phyloP scores from a whole-genome alignment of 2,329 filamentous ascomycete species.

The Claviceps maximensis region DNA sequence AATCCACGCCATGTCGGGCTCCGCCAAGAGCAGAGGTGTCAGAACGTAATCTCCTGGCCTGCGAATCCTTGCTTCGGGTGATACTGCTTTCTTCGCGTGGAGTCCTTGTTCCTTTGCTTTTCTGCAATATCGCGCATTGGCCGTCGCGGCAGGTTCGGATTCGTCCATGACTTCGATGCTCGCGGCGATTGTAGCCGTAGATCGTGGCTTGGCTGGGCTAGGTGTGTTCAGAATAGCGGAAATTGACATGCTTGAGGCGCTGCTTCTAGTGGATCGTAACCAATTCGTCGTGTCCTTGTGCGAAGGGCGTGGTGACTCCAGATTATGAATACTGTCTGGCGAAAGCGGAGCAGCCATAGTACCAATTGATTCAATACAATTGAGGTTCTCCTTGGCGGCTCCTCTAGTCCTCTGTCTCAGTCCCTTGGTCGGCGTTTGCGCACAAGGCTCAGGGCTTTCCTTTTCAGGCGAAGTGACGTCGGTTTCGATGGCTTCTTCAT shows the following conservation, averaged over 20 bases:
- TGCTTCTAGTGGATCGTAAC: conserved; percentile 2
- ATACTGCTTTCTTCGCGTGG: conserved; percentile 18
- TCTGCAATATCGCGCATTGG: conserved; percentile 5
- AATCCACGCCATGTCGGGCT: conserved; percentile 71
- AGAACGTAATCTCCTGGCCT: conserved; percentile 70
- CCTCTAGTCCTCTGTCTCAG: conserved; percentile 6
- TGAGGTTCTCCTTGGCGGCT: conserved; percentile 4
- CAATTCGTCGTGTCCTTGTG: not conserved
- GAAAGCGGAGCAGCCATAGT: conserved; percentile 16
- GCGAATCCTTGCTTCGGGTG: conserved; percentile 29
- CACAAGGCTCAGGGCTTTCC: conserved; percentile 27
- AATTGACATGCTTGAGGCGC: conserved; percentile 19
- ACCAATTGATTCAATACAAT: conserved; percentile 1
- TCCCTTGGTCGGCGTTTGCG: conserved; percentile 16
- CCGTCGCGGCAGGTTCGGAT: conserved; percentile 1
- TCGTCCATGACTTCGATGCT: conserved; percentile 16
- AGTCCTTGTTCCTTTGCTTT: conserved; percentile 21
- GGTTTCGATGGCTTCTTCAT: conserved; percentile 19
- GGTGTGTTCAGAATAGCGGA: conserved; percentile 19
- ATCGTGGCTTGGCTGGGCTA: conserved; percentile 8
- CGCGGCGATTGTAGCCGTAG: conserved; percentile 10
- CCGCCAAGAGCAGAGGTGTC: conserved; percentile 60
- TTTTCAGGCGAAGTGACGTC: conserved; percentile 39
- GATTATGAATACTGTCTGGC: conserved; percentile 17
- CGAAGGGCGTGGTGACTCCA: conserved; percentile 13